Conservation (phyloP, 371 early-diverging fungal species). For the Blakeslea trispora region DNA sequence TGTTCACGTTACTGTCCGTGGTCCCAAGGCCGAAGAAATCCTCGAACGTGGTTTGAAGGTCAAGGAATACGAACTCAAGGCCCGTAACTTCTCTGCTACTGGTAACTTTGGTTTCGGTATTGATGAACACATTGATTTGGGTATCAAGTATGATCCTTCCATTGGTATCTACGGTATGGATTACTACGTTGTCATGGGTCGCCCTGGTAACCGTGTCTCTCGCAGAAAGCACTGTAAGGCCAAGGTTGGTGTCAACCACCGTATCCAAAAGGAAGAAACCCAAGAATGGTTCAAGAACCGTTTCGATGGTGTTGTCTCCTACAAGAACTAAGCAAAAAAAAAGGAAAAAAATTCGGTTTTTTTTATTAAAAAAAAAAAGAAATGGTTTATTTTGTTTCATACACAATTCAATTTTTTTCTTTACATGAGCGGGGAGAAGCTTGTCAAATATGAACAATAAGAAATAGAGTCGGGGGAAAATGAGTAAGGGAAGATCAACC, state of each 20-base stretch:
- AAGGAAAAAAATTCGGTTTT: not conserved
- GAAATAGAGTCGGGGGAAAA: too few relatives aligned
- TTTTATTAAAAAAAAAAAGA: not conserved
- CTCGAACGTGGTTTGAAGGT: conserved; percentile 99
- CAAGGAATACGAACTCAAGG: conserved; percentile 99
- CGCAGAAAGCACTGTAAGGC: conserved; percentile 92
- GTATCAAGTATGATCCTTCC: conserved; percentile 99
- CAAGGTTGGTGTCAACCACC: conserved; percentile 93
- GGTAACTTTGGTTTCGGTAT: conserved; percentile 99
- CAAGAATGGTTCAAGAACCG: conserved; percentile 87
- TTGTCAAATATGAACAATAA: too few relatives aligned
- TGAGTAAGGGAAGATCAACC: too few relatives aligned
- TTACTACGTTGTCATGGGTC: conserved; percentile 98
- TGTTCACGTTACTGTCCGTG: conserved; percentile 99
- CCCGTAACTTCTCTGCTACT: conserved; percentile 95
- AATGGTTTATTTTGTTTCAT: too few relatives aligned
- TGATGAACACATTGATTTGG: conserved; percentile 99
- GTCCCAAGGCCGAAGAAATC: conserved; percentile 86
- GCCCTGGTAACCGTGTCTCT: conserved; percentile 97
- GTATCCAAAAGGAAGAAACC: conserved; percentile 89
- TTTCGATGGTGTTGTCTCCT: conserved; percentile 87
- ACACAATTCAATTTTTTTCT: too few relatives aligned
- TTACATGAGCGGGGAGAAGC: too few relatives aligned
- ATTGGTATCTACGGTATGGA: conserved; percentile 99
- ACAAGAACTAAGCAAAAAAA: conserved; percentile 61